phyloP scores from a whole-genome alignment of 2,329 filamentous ascomycete genomes.

The Exophiala calicioides region DNA sequence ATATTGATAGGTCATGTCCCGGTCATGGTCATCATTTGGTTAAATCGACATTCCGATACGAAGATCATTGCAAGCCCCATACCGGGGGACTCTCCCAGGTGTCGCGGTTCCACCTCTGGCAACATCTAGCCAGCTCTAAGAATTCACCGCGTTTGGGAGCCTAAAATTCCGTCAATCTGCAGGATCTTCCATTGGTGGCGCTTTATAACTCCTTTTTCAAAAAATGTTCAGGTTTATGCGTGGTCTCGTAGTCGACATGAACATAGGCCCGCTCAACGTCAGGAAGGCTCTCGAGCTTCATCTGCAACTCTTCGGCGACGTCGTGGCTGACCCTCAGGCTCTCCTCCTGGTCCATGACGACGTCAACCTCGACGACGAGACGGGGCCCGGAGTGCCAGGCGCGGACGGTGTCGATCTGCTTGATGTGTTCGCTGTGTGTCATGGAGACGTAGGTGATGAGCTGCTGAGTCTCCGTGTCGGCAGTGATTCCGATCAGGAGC shows the following conservation, averaged over 20 bases:
- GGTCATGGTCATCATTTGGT: too few relatives aligned
- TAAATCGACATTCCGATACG: too few relatives aligned
- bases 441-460: conserved; percentile 95
- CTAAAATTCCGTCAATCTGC: too few relatives aligned
- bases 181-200: too few relatives aligned
- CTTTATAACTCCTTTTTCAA: conserved; percentile 63
- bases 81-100: too few relatives aligned
- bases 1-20: too few relatives aligned
- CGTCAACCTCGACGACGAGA: conserved; percentile 91
- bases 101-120: too few relatives aligned
- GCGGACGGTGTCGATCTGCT: conserved; percentile 89
- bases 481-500: conserved; percentile 84
- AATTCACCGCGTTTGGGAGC: not conserved
- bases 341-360: conserved; percentile 81
- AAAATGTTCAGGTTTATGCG: conserved; percentile 85
- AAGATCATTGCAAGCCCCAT: too few relatives aligned
- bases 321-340: conserved; percentile 82
- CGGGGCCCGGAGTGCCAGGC: conserved; percentile 88
- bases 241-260: conserved; percentile 96
- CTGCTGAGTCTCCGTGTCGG: conserved; percentile 81
- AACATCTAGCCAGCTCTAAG: too few relatives aligned
- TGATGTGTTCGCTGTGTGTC: conserved; percentile 78
- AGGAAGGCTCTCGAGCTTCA: conserved; percentile 87
- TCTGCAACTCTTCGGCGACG: conserved; percentile 88
- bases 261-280: conserved; percentile 94